Conservation (phyloP, 2,329 filamentous ascomycete genomes). For the Cercospora sp. region DNA sequence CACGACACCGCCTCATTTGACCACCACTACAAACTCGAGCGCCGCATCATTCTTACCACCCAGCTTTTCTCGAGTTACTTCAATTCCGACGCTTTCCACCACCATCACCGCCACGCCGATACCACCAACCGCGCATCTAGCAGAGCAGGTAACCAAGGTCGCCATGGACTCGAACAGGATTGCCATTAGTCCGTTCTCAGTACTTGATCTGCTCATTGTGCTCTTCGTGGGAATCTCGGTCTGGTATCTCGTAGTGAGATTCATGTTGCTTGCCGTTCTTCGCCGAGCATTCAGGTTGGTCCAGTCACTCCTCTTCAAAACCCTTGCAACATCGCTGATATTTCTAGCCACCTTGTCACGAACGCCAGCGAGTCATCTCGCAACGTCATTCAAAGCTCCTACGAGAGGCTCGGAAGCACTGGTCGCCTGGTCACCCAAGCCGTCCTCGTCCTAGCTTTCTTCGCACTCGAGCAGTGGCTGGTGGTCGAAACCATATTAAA, state of each 20-base stretch:
- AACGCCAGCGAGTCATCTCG: neutral
- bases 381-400: neutral
- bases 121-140: neutral
- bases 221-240: neutral
- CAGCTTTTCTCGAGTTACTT: neutral
- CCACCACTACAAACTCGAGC: neutral
- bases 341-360: neutral
- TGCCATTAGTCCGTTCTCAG: neutral
- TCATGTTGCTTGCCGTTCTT: neutral
- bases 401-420: neutral
- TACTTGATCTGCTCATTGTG: neutral
- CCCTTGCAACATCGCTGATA: neutral
- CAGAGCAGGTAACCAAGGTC: neutral
- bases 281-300: neutral
- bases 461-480: constrained; percentile 2
- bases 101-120: neutral
- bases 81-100: neutral
- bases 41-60: neutral
- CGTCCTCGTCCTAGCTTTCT: neutral
- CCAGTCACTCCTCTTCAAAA: too few relatives aligned
- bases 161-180: neutral
- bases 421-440: neutral
- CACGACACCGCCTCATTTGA: neutral
- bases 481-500: neutral
- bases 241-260: neutral